phyloP scores from a whole-genome alignment of 805 yeast species.

The Candida oleophila region DNA sequence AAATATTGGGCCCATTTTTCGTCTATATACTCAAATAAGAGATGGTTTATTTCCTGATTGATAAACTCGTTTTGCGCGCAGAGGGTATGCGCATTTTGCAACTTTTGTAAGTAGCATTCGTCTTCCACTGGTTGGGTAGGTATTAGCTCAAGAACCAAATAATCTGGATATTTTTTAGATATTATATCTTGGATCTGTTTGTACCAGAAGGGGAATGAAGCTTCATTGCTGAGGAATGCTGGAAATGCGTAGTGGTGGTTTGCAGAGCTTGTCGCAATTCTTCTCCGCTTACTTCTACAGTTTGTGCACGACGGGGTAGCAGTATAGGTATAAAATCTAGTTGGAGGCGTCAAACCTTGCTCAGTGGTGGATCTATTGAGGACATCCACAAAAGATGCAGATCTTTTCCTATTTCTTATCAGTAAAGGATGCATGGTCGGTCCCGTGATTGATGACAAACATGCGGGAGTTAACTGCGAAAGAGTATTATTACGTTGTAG shows the following conservation, averaged over 20 bases:
- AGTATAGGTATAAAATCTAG: neutral
- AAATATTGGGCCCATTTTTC: constrained; percentile 1
- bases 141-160: constrained; percentile 6
- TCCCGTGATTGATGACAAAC: neutral
- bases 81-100: neutral
- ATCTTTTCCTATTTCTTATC: neutral
- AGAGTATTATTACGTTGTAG: neutral
- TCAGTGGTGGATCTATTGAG: neutral
- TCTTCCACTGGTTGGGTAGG: constrained; percentile 4
- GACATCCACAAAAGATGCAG: neutral
- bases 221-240: neutral
- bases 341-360: neutral
- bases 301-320: neutral
- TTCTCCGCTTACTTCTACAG: neutral
- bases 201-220: constrained; percentile 9
- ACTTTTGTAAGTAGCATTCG: constrained; percentile 4
- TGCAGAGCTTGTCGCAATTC: neutral
- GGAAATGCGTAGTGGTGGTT: neutral
- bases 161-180: neutral
- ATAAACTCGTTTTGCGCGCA: constrained; percentile 7
- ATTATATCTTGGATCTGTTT: constrained; percentile 4
- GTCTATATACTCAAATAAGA: constrained; percentile 2
- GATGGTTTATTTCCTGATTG: constrained; percentile 9
- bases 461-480: neutral
- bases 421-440: neutral